phyloP scores from a whole-genome alignment of 139 green algal genomes.

The Haematococcus lacustris region DNA sequence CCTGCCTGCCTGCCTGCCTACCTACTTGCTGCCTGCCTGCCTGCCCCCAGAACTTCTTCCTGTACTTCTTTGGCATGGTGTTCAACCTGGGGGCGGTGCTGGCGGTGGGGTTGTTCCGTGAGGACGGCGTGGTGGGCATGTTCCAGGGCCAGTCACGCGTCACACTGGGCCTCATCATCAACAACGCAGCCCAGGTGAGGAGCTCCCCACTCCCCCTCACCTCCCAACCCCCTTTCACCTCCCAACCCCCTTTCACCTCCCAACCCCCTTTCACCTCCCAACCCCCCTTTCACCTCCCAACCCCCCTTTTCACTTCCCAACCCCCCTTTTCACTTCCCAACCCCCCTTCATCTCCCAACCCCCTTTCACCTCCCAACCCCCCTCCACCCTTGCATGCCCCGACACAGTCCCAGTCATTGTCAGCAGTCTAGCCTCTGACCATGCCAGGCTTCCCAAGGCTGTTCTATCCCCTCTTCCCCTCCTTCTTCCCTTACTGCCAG shows the following conservation, averaged over 20 bases:
- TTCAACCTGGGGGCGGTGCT: conserved; percentile 78
- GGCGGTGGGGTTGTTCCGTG: conserved; percentile 19
- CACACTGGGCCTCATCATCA: conserved; percentile 74
- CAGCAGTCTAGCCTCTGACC: too few relatives aligned
- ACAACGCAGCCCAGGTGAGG: conserved; percentile 73
- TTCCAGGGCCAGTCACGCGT: conserved; percentile 35
- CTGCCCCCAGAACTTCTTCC: conserved; percentile 86
- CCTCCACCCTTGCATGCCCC: too few relatives aligned
- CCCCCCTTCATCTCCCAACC: too few relatives aligned
- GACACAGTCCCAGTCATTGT: too few relatives aligned
- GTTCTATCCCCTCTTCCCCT: too few relatives aligned
- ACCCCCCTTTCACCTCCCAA: too few relatives aligned
- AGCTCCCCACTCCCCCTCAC: neutral
- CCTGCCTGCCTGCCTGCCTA: neutral
- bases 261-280: too few relatives aligned
- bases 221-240: too few relatives aligned
- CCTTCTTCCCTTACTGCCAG: too few relatives aligned
- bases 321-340: conserved; percentile 68
- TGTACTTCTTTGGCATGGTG: conserved; percentile 86
- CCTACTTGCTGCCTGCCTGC: neutral
- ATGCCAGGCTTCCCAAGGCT: too few relatives aligned
- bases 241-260: too few relatives aligned
- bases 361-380: too few relatives aligned
- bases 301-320: conserved; percentile 34
- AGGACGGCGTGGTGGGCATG: conserved; percentile 9